A percentile compares a stretch with the other conserved stretches of the same genome.
These are phyloP conservation scores for Lentinula detonsa DNA, from an alignment of 768 basidiomycete species.

Conservation along the genomic window DNA sequence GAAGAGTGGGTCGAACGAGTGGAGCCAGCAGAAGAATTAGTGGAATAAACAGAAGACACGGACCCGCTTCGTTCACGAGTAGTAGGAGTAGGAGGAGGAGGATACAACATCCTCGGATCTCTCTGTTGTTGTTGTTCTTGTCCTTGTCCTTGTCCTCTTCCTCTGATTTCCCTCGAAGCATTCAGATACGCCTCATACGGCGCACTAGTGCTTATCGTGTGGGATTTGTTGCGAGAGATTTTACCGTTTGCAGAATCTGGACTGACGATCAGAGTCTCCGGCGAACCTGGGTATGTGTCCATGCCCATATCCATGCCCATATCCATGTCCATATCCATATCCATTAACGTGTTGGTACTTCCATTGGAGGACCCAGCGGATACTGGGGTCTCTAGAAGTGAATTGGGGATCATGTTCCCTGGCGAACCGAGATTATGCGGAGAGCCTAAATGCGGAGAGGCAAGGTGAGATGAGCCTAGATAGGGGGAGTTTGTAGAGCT, in stretches of 20 bases:
- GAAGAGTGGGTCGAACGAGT: neutral
- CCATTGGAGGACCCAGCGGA: neutral
- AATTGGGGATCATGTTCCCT: neutral
- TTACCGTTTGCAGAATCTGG: neutral
- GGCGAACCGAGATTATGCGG: neutral
- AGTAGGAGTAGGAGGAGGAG: no score
- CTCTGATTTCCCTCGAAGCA: neutral
- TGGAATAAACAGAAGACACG: neutral
- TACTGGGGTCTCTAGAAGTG: neutral
- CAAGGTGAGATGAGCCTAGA: neutral
- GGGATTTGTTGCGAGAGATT: neutral
- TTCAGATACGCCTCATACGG: constrained; percentile 1
- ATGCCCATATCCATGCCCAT: no score
- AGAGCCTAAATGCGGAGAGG: neutral
- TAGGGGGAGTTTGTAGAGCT: neutral
- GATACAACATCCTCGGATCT: neutral
- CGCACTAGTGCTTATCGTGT: constrained; percentile 4
- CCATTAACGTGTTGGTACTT: neutral
- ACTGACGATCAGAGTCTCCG: neutral
- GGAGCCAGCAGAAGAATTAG: neutral
- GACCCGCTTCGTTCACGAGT: neutral
- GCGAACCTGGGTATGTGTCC: neutral
- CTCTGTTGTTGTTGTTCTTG: neutral
- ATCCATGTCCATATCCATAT: no score
- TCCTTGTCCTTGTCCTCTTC: neutral